Base-by-base conservation (phyloP, 441 rosid species). In the Capsella rubella region DNA sequence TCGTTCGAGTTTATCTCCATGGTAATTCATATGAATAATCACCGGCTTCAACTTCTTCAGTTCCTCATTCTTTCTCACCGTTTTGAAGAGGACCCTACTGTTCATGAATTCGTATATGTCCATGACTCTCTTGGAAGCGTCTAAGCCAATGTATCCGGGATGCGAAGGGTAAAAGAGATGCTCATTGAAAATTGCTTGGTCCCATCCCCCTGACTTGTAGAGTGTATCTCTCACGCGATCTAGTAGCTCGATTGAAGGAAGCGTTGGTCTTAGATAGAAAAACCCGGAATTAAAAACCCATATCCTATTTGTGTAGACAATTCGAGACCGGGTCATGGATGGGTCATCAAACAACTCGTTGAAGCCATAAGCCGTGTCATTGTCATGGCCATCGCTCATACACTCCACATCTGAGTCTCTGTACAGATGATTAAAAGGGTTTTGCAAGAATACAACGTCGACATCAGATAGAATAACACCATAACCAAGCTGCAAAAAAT, bases 271-370 rank as follows among this genome's bases (percentile, higher is more conserved):
- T 13, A 92, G 83, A 66, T 85, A 92, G 80, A 95, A 90, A 78
- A 95, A 95, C 58, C 99, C 97, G 21, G 99, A 95, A 68, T 95
- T 95, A 83, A 87, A 89, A 67, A 95, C 96, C 99, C 99, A 92
- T 73, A 95, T 90, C 82, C 97, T 86, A 88, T 86, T 86, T 10
- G 97, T 87, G 75, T 92, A 93, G 59, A 91, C 99, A 81, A 85
- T 92, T 39, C 96, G 87, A 77, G 96, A 92, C 97, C 96, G 84
- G 31, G 94, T 93, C 97, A 88, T 92, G 40, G 88, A 73, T 50
- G 93, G 93, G 21, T 95, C 97, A 73, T 95, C 91, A 55, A 82
- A 92, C 46, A 88, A 94, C 62, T 92, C 93, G 52, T 89, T 78
- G 72, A 58, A 90, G 7, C 97, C 99, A 52, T 92, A 95, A 64